Base-by-base conservation (phyloP, 441 rosid species). In the Breynia disticha region DNA sequence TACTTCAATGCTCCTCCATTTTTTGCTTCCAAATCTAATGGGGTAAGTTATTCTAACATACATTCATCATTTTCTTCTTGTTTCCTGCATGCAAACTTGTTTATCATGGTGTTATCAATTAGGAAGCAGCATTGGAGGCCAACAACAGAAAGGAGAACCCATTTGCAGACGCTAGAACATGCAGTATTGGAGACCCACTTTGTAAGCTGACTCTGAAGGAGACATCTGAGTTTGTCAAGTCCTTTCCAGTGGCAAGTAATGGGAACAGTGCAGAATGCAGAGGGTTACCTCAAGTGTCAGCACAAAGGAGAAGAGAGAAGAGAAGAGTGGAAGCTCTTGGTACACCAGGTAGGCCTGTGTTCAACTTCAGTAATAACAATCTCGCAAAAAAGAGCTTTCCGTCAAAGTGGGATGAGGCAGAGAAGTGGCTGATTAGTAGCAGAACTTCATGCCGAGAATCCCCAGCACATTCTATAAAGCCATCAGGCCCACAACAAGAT, bases 321-420 rank as follows among this genome's bases (percentile, higher is more conserved):
- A 72, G 67, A 65, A 73, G 84, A 62, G 46, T 66, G 38, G 95
- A 83, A 55, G 76, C 90, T 66, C 97, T 94, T 64, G 59, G 78
- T 17, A 82, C 95, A 46, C 94, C 97, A 37, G 94, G 95, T 1
- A 77, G 96, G 71, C 94, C 94, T 22, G 66, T 86, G 55, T 86
- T 88, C 65, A 69, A 88, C 63, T 87, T 85, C 76, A 81, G 80
- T 12, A 52, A 39, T 35, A 16, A 11, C 50, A 47, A 11, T 60
- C 54, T 69, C 63, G 69, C 82, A 19, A 82, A 79, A 69, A 79
- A 72, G 63, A 79, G 72, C 70, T 78, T 90, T 24, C 98, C 96
- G 69, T 90, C 98, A 16, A 90, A 90, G 68, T 90, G 98, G 98
- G 85, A 76, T 43, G 86, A 91, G 68, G 96, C 96, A 8, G 90